phyloP scores from a whole-genome alignment of 208 protist genomes.

The Wallacemonas sp. region DNA sequence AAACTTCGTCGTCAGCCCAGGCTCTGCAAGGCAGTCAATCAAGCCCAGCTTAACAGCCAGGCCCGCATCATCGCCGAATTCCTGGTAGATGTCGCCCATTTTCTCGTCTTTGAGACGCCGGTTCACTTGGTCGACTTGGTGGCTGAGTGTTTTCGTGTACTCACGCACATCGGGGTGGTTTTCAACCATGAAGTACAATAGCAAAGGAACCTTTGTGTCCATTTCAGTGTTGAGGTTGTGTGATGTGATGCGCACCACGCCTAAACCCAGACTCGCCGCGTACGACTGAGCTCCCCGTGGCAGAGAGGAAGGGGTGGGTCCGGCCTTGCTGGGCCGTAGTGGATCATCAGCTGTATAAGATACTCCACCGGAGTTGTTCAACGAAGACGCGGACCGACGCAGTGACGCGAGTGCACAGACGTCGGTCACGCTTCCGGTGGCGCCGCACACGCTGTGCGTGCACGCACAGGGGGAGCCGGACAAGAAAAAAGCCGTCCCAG shows the following conservation, averaged over 20 bases:
- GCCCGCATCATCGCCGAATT: constrained; percentile 74
- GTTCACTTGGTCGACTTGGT: constrained; percentile 78
- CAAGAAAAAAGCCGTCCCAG: too few relatives aligned
- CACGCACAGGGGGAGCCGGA: too few relatives aligned
- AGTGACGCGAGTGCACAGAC: not conserved
- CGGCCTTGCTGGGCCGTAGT: not conserved
- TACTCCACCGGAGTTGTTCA: not conserved
- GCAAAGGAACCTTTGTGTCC: constrained; percentile 70
- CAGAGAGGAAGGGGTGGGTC: not conserved
- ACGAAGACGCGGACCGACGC: not conserved
- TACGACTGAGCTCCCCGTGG: not conserved
- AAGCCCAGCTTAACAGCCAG: constrained; percentile 84
- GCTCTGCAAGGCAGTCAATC: constrained; percentile 74
- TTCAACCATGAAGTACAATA: constrained; percentile 82
- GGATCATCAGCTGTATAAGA: not conserved
- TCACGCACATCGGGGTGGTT: constrained; percentile 67
- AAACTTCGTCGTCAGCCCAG: constrained; percentile 61
- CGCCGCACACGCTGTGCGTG: too few relatives aligned
- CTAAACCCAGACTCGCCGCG: constrained; percentile 13
- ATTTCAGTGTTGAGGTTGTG: constrained; percentile 74
- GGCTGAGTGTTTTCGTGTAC: constrained; percentile 57
- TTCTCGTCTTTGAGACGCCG: constrained; percentile 35
- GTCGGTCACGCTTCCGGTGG: too few relatives aligned
- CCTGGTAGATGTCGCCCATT: constrained; percentile 61
- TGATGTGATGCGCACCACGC: constrained; percentile 65